A percentile compares a stretch with the other conserved stretches of the same genome.
These are phyloP conservation scores for Talaromyces thailandensis DNA, from an alignment of 495 filamentous ascomycete species.

Conservation along the genomic window DNA sequence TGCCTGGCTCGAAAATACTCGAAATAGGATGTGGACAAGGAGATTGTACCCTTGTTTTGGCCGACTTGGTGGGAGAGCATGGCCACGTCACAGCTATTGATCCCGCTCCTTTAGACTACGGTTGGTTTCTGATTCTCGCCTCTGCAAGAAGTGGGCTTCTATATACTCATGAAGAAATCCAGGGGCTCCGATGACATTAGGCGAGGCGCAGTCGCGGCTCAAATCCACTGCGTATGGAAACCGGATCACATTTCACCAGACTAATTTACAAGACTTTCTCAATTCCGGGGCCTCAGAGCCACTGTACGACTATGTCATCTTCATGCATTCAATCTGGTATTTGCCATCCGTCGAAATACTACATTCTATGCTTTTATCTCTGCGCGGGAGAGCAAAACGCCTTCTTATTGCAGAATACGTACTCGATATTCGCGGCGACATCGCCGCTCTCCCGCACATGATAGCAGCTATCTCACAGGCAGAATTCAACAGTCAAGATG, in stretches of 20 bases:
- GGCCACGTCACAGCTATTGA: slow-evolving; percentile 40
- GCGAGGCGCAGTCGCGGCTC: slow-evolving; percentile 27
- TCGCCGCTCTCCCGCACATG: neutral
- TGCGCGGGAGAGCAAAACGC: neutral
- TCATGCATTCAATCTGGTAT: neutral
- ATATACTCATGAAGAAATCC: slow-evolving; percentile 12
- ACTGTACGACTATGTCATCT: neutral
- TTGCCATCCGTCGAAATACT: neutral
- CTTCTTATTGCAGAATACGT: neutral
- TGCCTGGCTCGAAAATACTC: slow-evolving; percentile 30
- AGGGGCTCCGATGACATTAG: slow-evolving; percentile 25
- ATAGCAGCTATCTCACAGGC: neutral
- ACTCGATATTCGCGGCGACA: neutral
- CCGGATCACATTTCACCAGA: slow-evolving; percentile 15
- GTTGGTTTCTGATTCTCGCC: slow-evolving; percentile 12
- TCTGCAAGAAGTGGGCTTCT: slow-evolving; percentile 13
- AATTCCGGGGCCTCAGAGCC: neutral
- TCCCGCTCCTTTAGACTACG: slow-evolving; percentile 40
- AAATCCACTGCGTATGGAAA: slow-evolving; percentile 21
- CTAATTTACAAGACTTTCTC: neutral
- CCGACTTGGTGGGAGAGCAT: slow-evolving; percentile 29
- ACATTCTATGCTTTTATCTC: neutral
- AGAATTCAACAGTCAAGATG: neutral
- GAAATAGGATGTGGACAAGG: slow-evolving; percentile 50
- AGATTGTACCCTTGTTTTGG: slow-evolving; percentile 37